Evolutionary conservation across 75 land plant genomes (phyloP).

Genomic region (Cupressus sempervirens): DNA sequence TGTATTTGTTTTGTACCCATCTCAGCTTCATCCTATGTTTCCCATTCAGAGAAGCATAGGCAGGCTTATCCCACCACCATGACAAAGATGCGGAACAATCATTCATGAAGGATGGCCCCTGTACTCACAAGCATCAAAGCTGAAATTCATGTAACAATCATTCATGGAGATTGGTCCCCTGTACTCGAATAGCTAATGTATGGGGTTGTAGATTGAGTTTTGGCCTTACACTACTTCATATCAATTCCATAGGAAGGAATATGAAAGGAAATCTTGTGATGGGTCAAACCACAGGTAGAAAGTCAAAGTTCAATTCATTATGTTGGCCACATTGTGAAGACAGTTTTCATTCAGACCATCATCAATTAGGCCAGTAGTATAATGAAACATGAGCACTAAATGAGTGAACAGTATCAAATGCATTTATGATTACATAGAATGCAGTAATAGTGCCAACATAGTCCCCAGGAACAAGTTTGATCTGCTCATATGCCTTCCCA

Average conservation of each 20-base stretch:
- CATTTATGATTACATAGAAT: slow-evolving; percentile 28
- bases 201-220: neutral
- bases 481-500: slow-evolving; percentile 33
- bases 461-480: slow-evolving; percentile 45
- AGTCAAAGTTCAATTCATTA: slow-evolving; percentile 45
- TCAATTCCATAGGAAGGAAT: slow-evolving; percentile 38
- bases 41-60: slow-evolving; percentile 7
- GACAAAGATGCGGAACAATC: neutral
- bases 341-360: slow-evolving; percentile 17
- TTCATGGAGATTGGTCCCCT: too few relatives aligned
- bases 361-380: neutral
- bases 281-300: slow-evolving; percentile 48
- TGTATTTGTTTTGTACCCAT: slow-evolving; percentile 38
- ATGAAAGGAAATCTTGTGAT: slow-evolving; percentile 31
- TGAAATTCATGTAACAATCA: slow-evolving; percentile 24
- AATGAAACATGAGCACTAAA: neutral
- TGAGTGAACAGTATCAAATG: neutral
- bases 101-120: neutral
- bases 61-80: slow-evolving; percentile 25
- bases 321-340: slow-evolving; percentile 32
- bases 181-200: neutral
- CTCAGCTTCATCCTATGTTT: slow-evolving; percentile 4
- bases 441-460: slow-evolving; percentile 49
- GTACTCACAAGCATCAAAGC: slow-evolving; percentile 42
- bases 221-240: slow-evolving; percentile 18